Evolutionary conservation across 2,329 filamentous ascomycete species (phyloP).

Genomic region (Rosellinia necatrix): DNA sequence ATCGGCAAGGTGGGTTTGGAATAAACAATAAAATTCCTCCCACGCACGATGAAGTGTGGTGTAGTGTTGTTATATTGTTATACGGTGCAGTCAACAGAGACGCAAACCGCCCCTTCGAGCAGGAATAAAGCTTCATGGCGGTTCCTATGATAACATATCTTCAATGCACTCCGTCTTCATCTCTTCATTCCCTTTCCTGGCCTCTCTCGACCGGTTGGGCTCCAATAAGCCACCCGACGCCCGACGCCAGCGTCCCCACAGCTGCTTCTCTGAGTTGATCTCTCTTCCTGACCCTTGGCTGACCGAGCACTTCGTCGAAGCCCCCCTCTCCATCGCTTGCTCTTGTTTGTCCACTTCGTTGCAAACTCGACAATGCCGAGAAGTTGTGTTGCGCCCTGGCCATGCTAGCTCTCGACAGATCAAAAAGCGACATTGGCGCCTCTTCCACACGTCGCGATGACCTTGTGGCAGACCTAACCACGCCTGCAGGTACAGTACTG

Average conservation of each 20-base stretch:
- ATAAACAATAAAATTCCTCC: no score
- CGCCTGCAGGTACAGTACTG: slow-evolving; percentile 39
- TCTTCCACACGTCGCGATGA: slow-evolving; percentile 47
- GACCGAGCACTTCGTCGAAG: slow-evolving; percentile 37
- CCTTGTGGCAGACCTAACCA: slow-evolving; percentile 38
- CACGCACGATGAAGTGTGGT: no score
- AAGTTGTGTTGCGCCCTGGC: slow-evolving; percentile 63
- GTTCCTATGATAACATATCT: not conserved
- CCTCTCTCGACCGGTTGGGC: slow-evolving; percentile 50
- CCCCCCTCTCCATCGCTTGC: slow-evolving; percentile 36
- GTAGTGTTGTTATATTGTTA: no score
- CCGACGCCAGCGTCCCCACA: slow-evolving; percentile 68
- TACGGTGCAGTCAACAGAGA: not conserved
- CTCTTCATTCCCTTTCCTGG: slow-evolving; percentile 34
- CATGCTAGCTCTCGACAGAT: slow-evolving; percentile 65
- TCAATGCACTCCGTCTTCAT: slow-evolving; percentile 7
- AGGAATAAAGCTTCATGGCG: not conserved
- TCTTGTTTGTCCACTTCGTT: slow-evolving; percentile 48
- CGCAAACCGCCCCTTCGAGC: not conserved
- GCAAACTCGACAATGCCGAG: slow-evolving; percentile 58
- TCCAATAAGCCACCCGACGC: slow-evolving; percentile 70
- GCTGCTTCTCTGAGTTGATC: slow-evolving; percentile 72
- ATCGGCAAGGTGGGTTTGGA: not conserved
- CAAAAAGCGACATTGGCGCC: slow-evolving; percentile 67
- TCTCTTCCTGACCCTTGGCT: slow-evolving; percentile 63